phyloP scores from a whole-genome alignment of 2,329 filamentous ascomycete genomes.

The Cordyceps tenuipes region DNA sequence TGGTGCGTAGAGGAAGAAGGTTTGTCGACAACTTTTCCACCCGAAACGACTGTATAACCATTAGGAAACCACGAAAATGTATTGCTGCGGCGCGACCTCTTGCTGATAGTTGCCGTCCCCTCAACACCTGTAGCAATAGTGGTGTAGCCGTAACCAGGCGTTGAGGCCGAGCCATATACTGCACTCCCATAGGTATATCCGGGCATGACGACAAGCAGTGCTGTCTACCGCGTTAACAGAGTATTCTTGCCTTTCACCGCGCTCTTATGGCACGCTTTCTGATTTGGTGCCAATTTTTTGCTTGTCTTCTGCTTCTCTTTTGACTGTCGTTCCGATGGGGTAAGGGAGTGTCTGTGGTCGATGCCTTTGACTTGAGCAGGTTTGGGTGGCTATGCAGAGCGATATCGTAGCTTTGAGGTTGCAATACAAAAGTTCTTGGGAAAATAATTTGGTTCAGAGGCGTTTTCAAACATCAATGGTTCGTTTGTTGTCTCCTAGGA shows the following conservation, averaged over 20 bases:
- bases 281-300: not conserved
- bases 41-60: not conserved
- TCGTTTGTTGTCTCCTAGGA: not conserved
- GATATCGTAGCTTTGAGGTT: not conserved
- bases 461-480: not conserved
- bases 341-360: not conserved
- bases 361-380: not conserved
- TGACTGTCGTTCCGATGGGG: not conserved
- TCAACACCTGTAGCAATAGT: not conserved
- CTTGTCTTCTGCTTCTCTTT: not conserved
- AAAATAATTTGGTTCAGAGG: not conserved
- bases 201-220: not conserved
- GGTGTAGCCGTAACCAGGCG: constrained; percentile 26
- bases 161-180: constrained; percentile 67
- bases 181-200: constrained; percentile 2
- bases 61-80: too few relatives aligned
- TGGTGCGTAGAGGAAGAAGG: not conserved
- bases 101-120: not conserved
- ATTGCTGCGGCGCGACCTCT: not conserved
- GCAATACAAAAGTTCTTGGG: not conserved
- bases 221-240: too few relatives aligned
- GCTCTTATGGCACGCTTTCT: not conserved
- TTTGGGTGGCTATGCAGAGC: not conserved
- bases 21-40: not conserved
- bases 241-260: not conserved